phyloP scores from a whole-genome alignment of 768 basidiomycete genomes.

The Leccinum arenicola region DNA sequence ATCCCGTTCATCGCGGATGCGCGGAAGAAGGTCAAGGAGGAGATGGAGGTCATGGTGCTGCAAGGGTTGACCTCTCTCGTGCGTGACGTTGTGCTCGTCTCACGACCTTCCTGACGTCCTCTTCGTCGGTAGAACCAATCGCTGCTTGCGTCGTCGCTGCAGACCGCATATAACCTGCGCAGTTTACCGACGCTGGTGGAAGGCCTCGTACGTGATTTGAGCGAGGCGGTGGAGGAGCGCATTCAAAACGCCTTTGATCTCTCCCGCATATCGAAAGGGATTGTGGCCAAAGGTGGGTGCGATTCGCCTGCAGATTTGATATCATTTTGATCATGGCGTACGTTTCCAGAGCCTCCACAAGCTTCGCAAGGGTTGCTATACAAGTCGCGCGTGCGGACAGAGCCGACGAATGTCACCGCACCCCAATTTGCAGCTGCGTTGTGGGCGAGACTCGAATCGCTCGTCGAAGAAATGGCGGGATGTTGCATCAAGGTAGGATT shows the following conservation, averaged over 20 bases:
- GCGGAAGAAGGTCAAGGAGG: constrained; percentile 63
- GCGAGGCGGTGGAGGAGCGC: constrained; percentile 77
- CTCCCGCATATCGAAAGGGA: constrained; percentile 81
- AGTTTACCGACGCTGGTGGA: constrained; percentile 82
- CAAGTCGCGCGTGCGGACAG: constrained; percentile 82
- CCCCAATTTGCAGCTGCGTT: constrained; percentile 77
- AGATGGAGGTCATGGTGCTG: constrained; percentile 92
- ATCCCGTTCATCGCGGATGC: constrained; percentile 71
- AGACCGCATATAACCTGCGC: constrained; percentile 92
- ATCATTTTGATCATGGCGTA: not conserved
- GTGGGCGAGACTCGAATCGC: constrained; percentile 59
- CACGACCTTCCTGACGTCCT: not conserved
- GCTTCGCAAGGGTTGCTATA: constrained; percentile 51
- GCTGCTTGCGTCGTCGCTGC: constrained; percentile 86
- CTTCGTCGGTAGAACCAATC: constrained; percentile 69
- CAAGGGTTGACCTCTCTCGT: constrained; percentile 77
- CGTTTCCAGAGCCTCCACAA: constrained; percentile 18
- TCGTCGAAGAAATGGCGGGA: constrained; percentile 83
- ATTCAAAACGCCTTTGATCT: constrained; percentile 86
- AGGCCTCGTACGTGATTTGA: constrained; percentile 73
- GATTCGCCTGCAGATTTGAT: not conserved
- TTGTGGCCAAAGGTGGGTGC: constrained; percentile 66
- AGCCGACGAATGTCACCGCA: constrained; percentile 85
- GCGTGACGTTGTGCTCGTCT: constrained; percentile 24
- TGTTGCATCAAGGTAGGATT: constrained; percentile 80